Evolutionary conservation across 78 protist species (phyloP).

Genomic region (Creolimax fragrantissima): DNA sequence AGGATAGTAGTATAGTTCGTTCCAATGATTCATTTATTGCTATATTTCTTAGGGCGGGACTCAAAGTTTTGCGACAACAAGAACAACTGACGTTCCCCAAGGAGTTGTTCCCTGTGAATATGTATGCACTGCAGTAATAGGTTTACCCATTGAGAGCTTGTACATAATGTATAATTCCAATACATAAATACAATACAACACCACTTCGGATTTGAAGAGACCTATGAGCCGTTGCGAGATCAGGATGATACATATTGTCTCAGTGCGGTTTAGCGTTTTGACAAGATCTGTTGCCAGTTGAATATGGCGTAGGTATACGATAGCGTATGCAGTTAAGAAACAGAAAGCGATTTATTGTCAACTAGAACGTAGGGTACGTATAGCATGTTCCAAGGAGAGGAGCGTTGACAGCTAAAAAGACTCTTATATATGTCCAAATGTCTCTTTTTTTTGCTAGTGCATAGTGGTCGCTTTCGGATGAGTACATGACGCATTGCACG

Average conservation of each 20-base stretch:
- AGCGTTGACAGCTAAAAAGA: too few species aligned
- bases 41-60: slow-evolving; percentile 41
- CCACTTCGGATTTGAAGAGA: too few species aligned
- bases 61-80: slow-evolving; percentile 17
- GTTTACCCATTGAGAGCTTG: too few species aligned
- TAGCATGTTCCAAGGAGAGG: too few species aligned
- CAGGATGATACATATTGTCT: not conserved
- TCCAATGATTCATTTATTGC: slow-evolving; percentile 30
- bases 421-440: too few species aligned
- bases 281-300: not conserved
- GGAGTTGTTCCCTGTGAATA: slow-evolving; percentile 52
- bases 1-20: slow-evolving; percentile 63
- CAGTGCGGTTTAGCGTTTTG: not conserved
- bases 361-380: too few species aligned
- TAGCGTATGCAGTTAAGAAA: too few species aligned
- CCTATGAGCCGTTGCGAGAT: too few species aligned
- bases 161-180: not conserved
- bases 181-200: not conserved
- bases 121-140: not conserved
- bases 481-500: too few species aligned
- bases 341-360: too few species aligned
- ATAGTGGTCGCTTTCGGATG: too few species aligned
- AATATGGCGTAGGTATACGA: not conserved
- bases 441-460: too few species aligned
- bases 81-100: slow-evolving; percentile 60